Evolutionary conservation across 345 rosid species (phyloP).

Genomic region (Gossypioides kirkii): DNA sequence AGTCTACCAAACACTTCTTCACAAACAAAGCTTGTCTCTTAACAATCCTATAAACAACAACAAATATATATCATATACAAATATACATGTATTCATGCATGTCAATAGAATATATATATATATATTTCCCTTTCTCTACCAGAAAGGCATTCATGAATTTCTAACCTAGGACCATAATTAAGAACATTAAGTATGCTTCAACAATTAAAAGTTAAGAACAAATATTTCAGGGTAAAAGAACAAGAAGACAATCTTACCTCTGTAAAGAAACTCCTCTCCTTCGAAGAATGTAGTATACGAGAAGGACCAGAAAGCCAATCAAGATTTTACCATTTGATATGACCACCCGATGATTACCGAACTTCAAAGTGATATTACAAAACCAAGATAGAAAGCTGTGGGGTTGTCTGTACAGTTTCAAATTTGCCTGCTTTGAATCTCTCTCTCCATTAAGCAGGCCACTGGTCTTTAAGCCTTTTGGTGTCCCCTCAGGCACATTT

Average conservation of each 20-base stretch:
- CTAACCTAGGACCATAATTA: neutral
- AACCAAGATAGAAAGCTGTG: conserved; percentile 50
- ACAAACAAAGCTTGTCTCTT: conserved; percentile 34
- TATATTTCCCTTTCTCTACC: neutral
- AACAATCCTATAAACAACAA: conserved; percentile 39
- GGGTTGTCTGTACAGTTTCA: conserved; percentile 33
- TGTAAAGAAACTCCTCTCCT: conserved; percentile 48
- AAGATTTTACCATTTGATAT: conserved; percentile 50
- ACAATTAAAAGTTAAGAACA: neutral
- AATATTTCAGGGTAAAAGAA: neutral
- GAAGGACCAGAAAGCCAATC: conserved; percentile 49
- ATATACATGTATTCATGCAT: too few species aligned
- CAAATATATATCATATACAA: neutral
- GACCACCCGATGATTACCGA: conserved; percentile 39
- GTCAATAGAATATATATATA: too few species aligned
- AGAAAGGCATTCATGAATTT: neutral
- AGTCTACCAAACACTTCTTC: conserved; percentile 59
- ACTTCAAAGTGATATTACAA: conserved; percentile 45
- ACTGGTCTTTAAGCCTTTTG: conserved; percentile 16
- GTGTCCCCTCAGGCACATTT: conserved; percentile 25
- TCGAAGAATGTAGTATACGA: conserved; percentile 40
- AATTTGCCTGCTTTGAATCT: conserved; percentile 29
- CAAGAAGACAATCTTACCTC: conserved; percentile 35
- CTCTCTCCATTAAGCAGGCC: conserved; percentile 18
- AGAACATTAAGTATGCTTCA: neutral